A percentile compares a stretch with the other conserved stretches of the same genome.
Conservation (phyloP, 768 basidiomycete genomes). For the Phanerochaete carnosa region DNA sequence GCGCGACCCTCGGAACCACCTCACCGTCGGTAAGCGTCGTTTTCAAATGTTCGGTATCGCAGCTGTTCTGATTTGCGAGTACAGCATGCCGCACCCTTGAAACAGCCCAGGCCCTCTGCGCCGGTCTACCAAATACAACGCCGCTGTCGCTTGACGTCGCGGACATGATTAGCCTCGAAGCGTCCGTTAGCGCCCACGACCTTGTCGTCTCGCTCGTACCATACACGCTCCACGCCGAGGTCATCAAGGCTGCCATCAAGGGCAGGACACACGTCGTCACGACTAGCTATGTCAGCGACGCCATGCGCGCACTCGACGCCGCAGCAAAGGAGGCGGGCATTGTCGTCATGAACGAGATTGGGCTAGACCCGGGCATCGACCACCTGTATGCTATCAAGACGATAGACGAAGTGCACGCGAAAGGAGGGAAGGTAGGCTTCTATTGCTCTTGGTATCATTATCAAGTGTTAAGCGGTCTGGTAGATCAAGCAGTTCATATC, state of each 20-base stretch:
- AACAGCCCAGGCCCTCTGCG: slow-evolving; percentile 66
- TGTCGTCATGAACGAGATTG: slow-evolving; percentile 95
- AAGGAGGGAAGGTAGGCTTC: slow-evolving; percentile 79
- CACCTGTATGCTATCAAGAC: slow-evolving; percentile 93
- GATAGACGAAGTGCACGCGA: slow-evolving; percentile 88
- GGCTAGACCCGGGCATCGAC: slow-evolving; percentile 94
- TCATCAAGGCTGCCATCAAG: slow-evolving; percentile 89
- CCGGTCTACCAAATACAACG: slow-evolving; percentile 64
- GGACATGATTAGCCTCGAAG: slow-evolving; percentile 67
- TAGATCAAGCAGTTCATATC: slow-evolving; percentile 89
- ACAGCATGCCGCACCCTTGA: slow-evolving; percentile 85
- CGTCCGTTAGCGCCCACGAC: slow-evolving; percentile 79
- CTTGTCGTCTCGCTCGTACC: slow-evolving; percentile 96
- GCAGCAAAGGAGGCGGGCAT: slow-evolving; percentile 85
- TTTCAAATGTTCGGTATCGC: neutral
- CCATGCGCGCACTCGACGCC: slow-evolving; percentile 82
- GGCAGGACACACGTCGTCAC: slow-evolving; percentile 92
- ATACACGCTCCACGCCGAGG: slow-evolving; percentile 84
- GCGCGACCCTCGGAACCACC: slow-evolving; percentile 71
- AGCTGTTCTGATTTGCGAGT: neutral
- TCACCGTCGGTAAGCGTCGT: slow-evolving; percentile 75
- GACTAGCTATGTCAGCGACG: slow-evolving; percentile 90
- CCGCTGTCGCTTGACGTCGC: slow-evolving; percentile 82
- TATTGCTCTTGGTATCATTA: neutral
- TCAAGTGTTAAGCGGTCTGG: neutral